phyloP scores from a whole-genome alignment of 352 stramenopile genomes.

The Hyaloperonospora arabidopsidis region DNA sequence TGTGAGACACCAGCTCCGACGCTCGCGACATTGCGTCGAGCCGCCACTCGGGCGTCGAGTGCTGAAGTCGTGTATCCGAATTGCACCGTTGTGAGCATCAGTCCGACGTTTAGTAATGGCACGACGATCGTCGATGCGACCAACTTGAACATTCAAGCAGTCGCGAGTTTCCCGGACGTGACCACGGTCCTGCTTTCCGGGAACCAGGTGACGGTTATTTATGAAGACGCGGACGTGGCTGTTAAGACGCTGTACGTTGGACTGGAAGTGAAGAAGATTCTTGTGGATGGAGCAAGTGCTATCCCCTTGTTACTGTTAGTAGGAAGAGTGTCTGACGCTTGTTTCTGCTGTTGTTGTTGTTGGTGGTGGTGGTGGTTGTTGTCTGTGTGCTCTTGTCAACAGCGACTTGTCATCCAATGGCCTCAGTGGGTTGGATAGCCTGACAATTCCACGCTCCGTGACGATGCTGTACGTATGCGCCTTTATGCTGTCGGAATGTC shows the following conservation, averaged over 20 bases:
- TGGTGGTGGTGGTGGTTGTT: too few species aligned
- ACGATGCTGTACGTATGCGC: conserved; percentile 16
- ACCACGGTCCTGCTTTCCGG: conserved; percentile 20
- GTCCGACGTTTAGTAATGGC: conserved; percentile 20
- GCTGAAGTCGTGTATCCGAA: conserved; percentile 30
- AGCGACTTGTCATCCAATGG: conserved; percentile 29
- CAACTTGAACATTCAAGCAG: conserved; percentile 20
- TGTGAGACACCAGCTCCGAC: conserved; percentile 24
- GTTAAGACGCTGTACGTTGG: conserved; percentile 29
- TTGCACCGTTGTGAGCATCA: conserved; percentile 25
- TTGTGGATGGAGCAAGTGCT: neutral
- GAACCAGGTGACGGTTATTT: conserved; percentile 28
- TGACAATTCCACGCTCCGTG: conserved; percentile 24
- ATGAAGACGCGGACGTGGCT: conserved; percentile 17
- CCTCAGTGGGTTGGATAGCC: conserved; percentile 19
- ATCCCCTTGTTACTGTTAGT: neutral
- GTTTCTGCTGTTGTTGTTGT: neutral
- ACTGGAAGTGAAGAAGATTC: neutral
- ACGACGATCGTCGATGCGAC: conserved; percentile 24
- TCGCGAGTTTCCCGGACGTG: conserved; percentile 29
- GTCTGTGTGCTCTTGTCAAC: neutral
- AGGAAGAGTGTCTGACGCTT: neutral
- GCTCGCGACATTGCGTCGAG: conserved; percentile 19
- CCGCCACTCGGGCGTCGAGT: conserved; percentile 5
- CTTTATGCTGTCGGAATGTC: neutral